Conservation (phyloP, 371 early-diverging fungal genomes). For the Coemansia sp. region DNA sequence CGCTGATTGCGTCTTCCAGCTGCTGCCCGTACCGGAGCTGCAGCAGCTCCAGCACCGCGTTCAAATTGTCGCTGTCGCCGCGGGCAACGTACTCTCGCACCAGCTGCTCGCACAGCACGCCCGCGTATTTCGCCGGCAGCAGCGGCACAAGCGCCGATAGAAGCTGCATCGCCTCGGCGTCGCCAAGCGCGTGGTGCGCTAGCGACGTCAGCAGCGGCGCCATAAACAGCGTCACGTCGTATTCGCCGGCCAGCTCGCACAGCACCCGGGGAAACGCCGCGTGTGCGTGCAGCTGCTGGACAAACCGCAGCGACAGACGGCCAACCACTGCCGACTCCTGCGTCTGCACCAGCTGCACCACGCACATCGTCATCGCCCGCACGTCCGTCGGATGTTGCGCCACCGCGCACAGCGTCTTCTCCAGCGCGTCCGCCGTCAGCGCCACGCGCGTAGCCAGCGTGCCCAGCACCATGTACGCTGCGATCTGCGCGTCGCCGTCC, state of each 20-base stretch:
- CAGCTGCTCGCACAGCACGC: conserved; percentile 20
- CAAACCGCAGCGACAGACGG: conserved; percentile 2
- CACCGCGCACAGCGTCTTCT: conserved; percentile 36
- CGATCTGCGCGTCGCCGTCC: conserved; percentile 36
- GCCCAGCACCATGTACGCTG: conserved; percentile 49
- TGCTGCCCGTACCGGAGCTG: conserved; percentile 39
- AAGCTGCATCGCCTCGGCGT: neutral
- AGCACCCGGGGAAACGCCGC: conserved; percentile 9
- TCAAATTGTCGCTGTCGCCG: neutral
- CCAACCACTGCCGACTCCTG: conserved; percentile 14
- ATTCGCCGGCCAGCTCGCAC: conserved; percentile 17
- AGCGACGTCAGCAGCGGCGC: conserved; percentile 14
- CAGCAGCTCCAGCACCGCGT: conserved; percentile 13
- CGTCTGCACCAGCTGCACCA: conserved; percentile 39
- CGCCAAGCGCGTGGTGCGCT: conserved; percentile 9
- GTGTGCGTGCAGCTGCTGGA: conserved; percentile 10
- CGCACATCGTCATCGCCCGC: conserved; percentile 32
- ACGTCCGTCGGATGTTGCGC: conserved; percentile 27
- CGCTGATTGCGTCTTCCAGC: conserved; percentile 45
- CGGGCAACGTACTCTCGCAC: conserved; percentile 22
- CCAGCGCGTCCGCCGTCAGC: conserved; percentile 29
- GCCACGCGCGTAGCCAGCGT: conserved; percentile 33
- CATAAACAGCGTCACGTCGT: conserved; percentile 16
- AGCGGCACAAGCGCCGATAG: conserved; percentile 12
- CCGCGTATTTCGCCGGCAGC: conserved; percentile 7